Evolutionary conservation across 2,329 filamentous ascomycete species (phyloP).

Genomic region (Seiridium unicorne): DNA sequence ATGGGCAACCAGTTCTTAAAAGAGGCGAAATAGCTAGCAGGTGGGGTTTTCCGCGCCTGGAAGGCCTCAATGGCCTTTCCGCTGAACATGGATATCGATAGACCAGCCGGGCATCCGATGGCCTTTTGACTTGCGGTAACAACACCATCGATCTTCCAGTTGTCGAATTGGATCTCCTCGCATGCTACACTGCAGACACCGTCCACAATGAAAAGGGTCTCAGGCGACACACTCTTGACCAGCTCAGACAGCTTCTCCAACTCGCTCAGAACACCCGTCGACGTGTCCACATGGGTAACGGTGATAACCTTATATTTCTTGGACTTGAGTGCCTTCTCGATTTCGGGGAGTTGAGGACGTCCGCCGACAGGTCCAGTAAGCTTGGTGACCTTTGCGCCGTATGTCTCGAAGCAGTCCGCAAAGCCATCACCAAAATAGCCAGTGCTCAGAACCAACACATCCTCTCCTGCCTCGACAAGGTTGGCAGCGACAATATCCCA

Average conservation of each 20-base stretch:
- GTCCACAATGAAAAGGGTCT: constrained; percentile 89
- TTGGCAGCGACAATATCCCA: constrained; percentile 98
- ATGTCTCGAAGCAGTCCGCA: constrained; percentile 85
- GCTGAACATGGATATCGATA: constrained; percentile 93
- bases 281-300: constrained; percentile 96
- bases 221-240: constrained; percentile 81
- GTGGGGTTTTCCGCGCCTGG: constrained; percentile 76
- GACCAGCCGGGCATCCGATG: constrained; percentile 89
- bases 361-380: constrained; percentile 86
- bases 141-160: constrained; percentile 89
- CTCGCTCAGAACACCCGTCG: constrained; percentile 91
- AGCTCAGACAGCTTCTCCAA: constrained; percentile 80
- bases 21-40: constrained; percentile 88
- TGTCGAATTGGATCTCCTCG: constrained; percentile 94
- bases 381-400: constrained; percentile 87
- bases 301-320: constrained; percentile 94
- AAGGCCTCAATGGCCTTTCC: constrained; percentile 80
- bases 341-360: constrained; percentile 79
- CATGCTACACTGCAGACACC: constrained; percentile 96
- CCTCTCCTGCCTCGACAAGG: constrained; percentile 82
- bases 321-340: constrained; percentile 84
- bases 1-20: constrained; percentile 98
- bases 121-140: constrained; percentile 96
- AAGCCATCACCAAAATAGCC: constrained; percentile 98
- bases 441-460: constrained; percentile 89